These are phyloP conservation scores for Zymoseptoria ardabiliae DNA, from an alignment of 2,329 filamentous ascomycete genomes.

Conservation along the genomic window DNA sequence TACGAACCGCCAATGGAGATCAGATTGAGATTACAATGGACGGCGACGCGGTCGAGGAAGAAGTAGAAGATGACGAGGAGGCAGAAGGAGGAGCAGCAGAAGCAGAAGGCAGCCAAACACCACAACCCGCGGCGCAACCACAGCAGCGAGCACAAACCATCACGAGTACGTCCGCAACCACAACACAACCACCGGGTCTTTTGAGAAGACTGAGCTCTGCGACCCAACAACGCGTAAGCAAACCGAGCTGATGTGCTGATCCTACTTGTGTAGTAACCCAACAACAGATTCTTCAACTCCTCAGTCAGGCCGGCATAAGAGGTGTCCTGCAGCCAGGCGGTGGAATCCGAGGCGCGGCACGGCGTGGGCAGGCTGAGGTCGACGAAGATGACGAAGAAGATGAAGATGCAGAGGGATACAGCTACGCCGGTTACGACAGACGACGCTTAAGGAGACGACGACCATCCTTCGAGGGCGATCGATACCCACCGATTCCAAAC, in stretches of 20 bases:
- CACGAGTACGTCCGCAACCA: slow-evolving; percentile 22
- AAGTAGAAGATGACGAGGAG: slow-evolving; percentile 16
- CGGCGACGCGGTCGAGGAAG: slow-evolving; percentile 27
- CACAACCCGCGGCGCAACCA: slow-evolving; percentile 11
- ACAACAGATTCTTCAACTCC: slow-evolving; percentile 47
- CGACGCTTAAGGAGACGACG: slow-evolving; percentile 43
- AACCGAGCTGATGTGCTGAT: not conserved
- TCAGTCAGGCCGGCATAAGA: slow-evolving; percentile 48
- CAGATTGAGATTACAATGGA: slow-evolving; percentile 22
- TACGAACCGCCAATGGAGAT: slow-evolving; percentile 21
- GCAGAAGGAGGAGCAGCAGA: slow-evolving; percentile 25
- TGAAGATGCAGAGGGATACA: slow-evolving; percentile 36
- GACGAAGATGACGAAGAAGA: slow-evolving; percentile 29
- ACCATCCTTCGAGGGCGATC: slow-evolving; percentile 37
- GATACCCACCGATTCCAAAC: slow-evolving; percentile 79
- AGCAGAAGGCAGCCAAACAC: slow-evolving; percentile 26
- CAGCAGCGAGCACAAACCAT: slow-evolving; percentile 20
- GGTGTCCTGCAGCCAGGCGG: slow-evolving; percentile 41
- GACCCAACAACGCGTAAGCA: slow-evolving; percentile 12
- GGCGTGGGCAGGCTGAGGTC: slow-evolving; percentile 17
- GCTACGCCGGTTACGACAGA: slow-evolving; percentile 31
- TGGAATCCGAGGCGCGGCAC: slow-evolving; percentile 15
- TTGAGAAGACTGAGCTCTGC: slow-evolving; percentile 12
- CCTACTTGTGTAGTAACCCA: slow-evolving; percentile 34
- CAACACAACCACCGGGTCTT: slow-evolving; percentile 3